A percentile compares a stretch with the other conserved stretches of the same genome.
Conservation (phyloP, 2,329 filamentous ascomycete genomes). For the Ophiostoma novo-ulmi region DNA sequence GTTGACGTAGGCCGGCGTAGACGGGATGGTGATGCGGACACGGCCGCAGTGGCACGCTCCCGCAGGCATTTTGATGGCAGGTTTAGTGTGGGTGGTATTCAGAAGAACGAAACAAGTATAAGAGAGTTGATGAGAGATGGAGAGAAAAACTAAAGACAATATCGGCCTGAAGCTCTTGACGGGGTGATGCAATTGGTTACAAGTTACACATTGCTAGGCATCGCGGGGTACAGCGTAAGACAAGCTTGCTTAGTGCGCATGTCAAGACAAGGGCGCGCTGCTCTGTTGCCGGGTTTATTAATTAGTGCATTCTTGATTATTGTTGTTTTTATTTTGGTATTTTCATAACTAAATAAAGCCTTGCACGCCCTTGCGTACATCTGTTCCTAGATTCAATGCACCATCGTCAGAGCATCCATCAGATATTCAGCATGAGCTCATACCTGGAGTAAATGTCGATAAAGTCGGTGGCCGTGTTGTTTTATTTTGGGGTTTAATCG, state of each 20-base stretch:
- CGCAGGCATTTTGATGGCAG: neutral
- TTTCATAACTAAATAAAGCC: neutral
- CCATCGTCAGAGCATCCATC: neutral
- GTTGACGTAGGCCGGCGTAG: slow-evolving; percentile 25
- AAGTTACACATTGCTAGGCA: neutral
- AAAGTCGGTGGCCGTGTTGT: neutral
- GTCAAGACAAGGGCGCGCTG: neutral
- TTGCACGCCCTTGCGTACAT: neutral
- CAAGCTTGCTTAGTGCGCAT: neutral
- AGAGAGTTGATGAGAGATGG: neutral
- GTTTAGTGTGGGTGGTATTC: neutral
- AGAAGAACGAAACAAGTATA: neutral
- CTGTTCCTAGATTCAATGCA: neutral
- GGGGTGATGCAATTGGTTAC: neutral
- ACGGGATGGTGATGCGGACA: slow-evolving; percentile 25
- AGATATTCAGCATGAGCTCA: neutral
- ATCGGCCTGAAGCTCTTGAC: neutral
- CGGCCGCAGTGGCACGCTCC: slow-evolving; percentile 29
- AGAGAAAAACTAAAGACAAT: neutral
- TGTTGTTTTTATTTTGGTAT: too few species aligned
- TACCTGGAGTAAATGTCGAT: neutral
- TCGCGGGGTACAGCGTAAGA: slow-evolving; percentile 3
- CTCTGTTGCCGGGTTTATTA: too few species aligned
- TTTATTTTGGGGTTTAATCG: neutral
- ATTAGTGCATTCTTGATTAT: too few species aligned